These are phyloP conservation scores for Plasmodium cynomolgi DNA, from an alignment of 169 alveolate species.

Conservation along the genomic window DNA sequence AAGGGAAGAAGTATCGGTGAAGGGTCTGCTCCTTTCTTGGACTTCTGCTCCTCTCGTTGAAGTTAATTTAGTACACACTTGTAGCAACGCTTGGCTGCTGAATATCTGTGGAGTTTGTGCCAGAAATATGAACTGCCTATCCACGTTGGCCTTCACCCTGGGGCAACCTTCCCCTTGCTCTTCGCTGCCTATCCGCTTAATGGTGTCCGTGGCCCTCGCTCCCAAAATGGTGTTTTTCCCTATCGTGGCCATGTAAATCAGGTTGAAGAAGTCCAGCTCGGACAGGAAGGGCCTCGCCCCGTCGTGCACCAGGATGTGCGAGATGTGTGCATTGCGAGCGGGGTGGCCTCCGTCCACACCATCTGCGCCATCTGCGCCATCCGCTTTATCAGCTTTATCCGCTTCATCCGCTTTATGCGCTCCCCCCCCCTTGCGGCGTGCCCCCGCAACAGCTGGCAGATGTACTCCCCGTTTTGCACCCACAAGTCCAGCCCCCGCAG, in stretches of 20 bases:
- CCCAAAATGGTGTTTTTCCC: conserved; percentile 35
- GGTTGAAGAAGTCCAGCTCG: conserved; percentile 32
- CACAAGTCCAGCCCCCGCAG: not conserved
- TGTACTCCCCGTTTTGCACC: conserved; percentile 9
- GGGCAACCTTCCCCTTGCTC: not conserved
- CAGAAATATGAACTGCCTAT: conserved; percentile 9
- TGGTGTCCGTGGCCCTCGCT: conserved; percentile 32
- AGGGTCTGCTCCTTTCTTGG: not conserved
- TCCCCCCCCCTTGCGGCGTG: too few species aligned
- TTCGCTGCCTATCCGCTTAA: not conserved
- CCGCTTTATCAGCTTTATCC: not conserved
- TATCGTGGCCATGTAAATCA: conserved; percentile 14
- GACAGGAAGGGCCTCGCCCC: conserved; percentile 67
- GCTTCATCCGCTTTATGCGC: not conserved
- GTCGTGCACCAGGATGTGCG: conserved; percentile 46
- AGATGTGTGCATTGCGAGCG: not conserved
- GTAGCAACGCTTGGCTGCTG: conserved; percentile 16
- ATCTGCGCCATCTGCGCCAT: not conserved
- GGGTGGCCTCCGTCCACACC: not conserved
- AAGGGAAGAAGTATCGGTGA: conserved; percentile 47
- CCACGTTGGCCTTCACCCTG: conserved; percentile 1
- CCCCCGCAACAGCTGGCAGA: conserved; percentile 1
- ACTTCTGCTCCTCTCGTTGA: not conserved
- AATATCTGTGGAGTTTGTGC: conserved; percentile 70
- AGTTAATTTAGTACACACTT: not conserved